Percentiles rank a stretch among this genome's conserved stretches.
Conservation (phyloP, 202 grass and related monocot genomes). For the Carex arenaria region DNA sequence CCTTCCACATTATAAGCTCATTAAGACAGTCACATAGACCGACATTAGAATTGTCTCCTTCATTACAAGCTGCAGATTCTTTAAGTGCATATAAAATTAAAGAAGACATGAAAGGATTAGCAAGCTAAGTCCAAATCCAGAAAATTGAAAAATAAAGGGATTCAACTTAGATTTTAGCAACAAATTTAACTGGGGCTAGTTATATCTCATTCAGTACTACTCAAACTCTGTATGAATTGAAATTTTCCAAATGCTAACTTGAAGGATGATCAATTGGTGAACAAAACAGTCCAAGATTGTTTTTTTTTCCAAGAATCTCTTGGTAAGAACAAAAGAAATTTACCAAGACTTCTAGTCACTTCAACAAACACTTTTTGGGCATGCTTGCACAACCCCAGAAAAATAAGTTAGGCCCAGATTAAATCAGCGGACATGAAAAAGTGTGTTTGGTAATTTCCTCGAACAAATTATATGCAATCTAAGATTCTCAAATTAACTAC, state of each 20-base stretch:
- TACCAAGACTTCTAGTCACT: neutral
- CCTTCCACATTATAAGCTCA: slow-evolving; percentile 79
- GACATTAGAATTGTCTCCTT: slow-evolving; percentile 15
- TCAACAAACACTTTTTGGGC: neutral
- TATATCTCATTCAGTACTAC: neutral
- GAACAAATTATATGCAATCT: slow-evolving; percentile 1
- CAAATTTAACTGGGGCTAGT: neutral
- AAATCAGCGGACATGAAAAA: neutral
- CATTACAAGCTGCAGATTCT: slow-evolving; percentile 5
- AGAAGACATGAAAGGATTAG: neutral
- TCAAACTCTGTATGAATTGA: neutral
- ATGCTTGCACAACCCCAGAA: neutral
- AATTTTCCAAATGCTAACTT: neutral
- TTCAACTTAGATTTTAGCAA: neutral
- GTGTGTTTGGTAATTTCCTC: neutral
- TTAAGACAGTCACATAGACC: slow-evolving; percentile 44
- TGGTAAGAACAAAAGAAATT: neutral
- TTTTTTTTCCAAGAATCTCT: neutral
- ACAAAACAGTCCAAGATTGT: neutral
- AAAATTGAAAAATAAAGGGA: slow-evolving; percentile 5
- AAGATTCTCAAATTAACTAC: slow-evolving; percentile 3
- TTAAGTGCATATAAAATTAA: slow-evolving; percentile 11
- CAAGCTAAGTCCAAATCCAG: neutral
- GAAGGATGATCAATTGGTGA: neutral
- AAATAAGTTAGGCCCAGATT: neutral